Conservation (phyloP, 192 early-diverging fungal genomes). For the Entrophospora sp. region DNA sequence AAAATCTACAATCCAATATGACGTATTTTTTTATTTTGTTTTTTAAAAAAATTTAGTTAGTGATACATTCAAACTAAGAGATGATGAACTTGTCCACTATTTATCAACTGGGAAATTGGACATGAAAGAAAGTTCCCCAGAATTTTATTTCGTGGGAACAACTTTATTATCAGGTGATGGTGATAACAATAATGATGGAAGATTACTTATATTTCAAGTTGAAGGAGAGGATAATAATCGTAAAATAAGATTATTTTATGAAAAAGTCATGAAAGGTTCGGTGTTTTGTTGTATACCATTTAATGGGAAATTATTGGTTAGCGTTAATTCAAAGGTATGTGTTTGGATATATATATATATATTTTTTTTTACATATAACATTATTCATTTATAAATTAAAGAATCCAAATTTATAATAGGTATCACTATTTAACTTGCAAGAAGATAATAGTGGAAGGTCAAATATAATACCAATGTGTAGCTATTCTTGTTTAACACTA, state of each 20-base stretch:
- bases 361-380: too few species aligned
- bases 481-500: slow-evolving; percentile 34
- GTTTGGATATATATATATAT: not conserved
- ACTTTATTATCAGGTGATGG: slow-evolving; percentile 47
- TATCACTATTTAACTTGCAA: slow-evolving; percentile 23
- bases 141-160: slow-evolving; percentile 71
- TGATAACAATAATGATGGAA: slow-evolving; percentile 61
- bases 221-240: slow-evolving; percentile 31
- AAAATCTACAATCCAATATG: not conserved
- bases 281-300: slow-evolving; percentile 54
- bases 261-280: slow-evolving; percentile 47
- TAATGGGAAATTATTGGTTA: slow-evolving; percentile 56
- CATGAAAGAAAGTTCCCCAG: slow-evolving; percentile 22
- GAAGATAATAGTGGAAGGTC: not conserved
- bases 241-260: slow-evolving; percentile 42
- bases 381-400: too few species aligned
- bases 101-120: slow-evolving; percentile 35
- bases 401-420: slow-evolving; percentile 19
- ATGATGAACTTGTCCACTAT: slow-evolving; percentile 34
- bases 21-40: not conserved
- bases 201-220: slow-evolving; percentile 50
- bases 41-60: not conserved
- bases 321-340: slow-evolving; percentile 54
- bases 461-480: slow-evolving; percentile 24
- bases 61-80: not conserved